phyloP scores from a whole-genome alignment of 345 rosid species.

The Salix brachista region DNA sequence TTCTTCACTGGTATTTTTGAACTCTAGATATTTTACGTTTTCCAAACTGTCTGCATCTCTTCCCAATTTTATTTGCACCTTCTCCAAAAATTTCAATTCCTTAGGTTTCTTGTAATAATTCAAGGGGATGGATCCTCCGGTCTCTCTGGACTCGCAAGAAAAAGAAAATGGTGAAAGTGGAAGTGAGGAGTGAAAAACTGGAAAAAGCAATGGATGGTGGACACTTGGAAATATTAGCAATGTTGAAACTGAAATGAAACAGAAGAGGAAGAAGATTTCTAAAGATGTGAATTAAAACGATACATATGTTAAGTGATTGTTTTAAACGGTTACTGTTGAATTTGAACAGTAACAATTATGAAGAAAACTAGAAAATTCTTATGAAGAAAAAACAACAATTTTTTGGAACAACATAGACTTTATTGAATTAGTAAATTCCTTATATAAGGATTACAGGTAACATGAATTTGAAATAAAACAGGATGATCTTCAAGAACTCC shows the following conservation, averaged over 20 bases:
- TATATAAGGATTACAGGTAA: no score
- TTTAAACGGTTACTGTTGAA: no score
- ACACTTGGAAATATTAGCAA: neutral
- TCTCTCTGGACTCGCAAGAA: neutral
- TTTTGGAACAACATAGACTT: no score
- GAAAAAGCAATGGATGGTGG: neutral
- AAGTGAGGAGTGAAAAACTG: neutral
- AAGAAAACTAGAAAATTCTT: no score
- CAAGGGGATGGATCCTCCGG: neutral
- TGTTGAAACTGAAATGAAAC: neutral
- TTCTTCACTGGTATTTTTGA: no score
- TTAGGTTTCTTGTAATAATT: neutral
- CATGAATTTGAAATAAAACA: no score
- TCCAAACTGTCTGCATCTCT: neutral
- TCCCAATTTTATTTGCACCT: neutral
- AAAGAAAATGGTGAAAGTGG: neutral
- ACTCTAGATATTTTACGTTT: no score
- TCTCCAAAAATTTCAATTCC: neutral
- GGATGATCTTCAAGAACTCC: no score
- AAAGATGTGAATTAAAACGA: neutral
- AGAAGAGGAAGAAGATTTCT: neutral
- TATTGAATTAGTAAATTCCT: no score
- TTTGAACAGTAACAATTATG: no score
- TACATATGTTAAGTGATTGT: neutral
- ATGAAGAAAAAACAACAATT: no score